These are phyloP conservation scores for Xerocomus spinulosus DNA, from an alignment of 768 basidiomycete species.

Conservation along the genomic window DNA sequence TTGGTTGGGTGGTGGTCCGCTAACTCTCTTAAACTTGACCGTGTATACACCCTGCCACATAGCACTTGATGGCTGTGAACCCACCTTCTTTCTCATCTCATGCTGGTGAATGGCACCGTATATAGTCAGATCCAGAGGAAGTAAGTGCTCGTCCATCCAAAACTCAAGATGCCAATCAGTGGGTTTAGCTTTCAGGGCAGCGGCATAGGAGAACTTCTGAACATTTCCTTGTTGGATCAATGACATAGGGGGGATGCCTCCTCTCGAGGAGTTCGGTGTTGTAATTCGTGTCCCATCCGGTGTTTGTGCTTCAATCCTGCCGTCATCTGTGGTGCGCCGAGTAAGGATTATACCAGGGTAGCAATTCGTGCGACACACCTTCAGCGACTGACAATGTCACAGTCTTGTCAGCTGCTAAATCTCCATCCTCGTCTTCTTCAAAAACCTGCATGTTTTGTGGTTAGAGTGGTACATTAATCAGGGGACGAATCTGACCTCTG, in stretches of 20 bases:
- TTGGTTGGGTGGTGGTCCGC: slow-evolving; percentile 65
- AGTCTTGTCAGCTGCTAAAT: slow-evolving; percentile 74
- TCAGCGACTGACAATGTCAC: slow-evolving; percentile 79
- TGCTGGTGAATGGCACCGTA: slow-evolving; percentile 96
- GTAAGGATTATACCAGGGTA: slow-evolving; percentile 5
- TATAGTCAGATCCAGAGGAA: slow-evolving; percentile 86
- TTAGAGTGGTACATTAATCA: slow-evolving; percentile 10
- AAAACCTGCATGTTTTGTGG: slow-evolving; percentile 48
- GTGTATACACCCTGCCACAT: slow-evolving; percentile 91
- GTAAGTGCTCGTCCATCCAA: slow-evolving; percentile 80
- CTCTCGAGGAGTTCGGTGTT: slow-evolving; percentile 66
- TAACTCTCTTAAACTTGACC: slow-evolving; percentile 89
- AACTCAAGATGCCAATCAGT: slow-evolving; percentile 98
- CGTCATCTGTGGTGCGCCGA: slow-evolving; percentile 57
- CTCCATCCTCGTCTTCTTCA: slow-evolving; percentile 80
- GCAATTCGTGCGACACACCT: slow-evolving; percentile 41
- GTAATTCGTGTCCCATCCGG: slow-evolving; percentile 93
- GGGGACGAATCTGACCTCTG: slow-evolving; percentile 43
- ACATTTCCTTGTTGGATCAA: slow-evolving; percentile 31
- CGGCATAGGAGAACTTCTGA: slow-evolving; percentile 76
- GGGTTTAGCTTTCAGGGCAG: slow-evolving; percentile 88
- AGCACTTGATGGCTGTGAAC: slow-evolving; percentile 57
- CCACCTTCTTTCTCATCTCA: slow-evolving; percentile 71
- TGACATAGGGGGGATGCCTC: slow-evolving; percentile 37
- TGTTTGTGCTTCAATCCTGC: slow-evolving; percentile 93